phyloP scores from a whole-genome alignment of 768 basidiomycete genomes.

The Suillus subluteus region DNA sequence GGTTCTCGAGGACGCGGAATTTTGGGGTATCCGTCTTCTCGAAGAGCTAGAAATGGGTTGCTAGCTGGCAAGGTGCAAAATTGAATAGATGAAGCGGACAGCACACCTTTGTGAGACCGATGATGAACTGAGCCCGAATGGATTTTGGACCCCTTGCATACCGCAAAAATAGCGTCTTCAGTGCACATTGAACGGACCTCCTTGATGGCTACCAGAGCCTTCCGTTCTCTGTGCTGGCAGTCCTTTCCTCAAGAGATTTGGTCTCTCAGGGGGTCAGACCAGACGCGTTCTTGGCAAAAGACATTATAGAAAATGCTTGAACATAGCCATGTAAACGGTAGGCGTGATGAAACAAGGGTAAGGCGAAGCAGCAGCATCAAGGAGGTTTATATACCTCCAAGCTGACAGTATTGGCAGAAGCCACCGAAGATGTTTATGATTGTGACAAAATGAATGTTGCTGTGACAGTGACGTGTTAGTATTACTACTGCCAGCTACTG shows the following conservation, averaged over 20 bases:
- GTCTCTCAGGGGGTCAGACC: conserved; percentile 43
- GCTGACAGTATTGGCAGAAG: not conserved
- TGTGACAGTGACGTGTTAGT: not conserved
- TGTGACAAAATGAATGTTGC: not conserved
- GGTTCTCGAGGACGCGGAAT: not conserved
- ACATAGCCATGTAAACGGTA: not conserved
- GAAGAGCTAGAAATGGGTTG: not conserved
- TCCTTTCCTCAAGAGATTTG: conserved; percentile 41
- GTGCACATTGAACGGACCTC: conserved; percentile 31
- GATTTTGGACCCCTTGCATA: conserved; percentile 44
- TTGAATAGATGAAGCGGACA: not conserved
- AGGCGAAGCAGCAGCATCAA: not conserved
- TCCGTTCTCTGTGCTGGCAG: conserved; percentile 37
- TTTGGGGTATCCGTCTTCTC: not conserved
- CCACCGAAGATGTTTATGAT: too few relatives aligned
- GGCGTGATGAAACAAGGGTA: not conserved
- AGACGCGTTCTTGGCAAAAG: conserved; percentile 36
- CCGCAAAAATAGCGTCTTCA: too few relatives aligned
- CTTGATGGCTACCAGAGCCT: conserved; percentile 30
- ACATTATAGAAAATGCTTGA: not conserved
- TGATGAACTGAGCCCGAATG: conserved; percentile 46
- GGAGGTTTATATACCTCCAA: not conserved
- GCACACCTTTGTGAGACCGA: conserved; percentile 45
- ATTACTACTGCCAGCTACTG: not conserved
- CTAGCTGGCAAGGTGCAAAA: not conserved